A percentile compares a stretch with the other conserved stretches of the same genome.
Conservation (phyloP, 179 eudicot species). For the Nepenthes alata region DNA sequence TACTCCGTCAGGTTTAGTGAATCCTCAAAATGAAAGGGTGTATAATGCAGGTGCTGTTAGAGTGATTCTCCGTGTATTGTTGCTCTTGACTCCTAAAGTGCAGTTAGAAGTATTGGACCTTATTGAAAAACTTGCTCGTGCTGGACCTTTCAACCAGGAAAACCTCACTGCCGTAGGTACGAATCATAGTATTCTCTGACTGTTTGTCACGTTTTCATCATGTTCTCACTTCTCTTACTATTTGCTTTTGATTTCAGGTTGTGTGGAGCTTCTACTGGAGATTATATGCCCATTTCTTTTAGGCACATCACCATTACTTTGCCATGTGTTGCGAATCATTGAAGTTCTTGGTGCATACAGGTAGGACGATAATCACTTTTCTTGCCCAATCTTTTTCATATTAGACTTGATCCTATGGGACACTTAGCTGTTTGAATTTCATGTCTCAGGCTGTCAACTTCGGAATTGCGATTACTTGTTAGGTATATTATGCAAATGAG, state of each 20-base stretch:
- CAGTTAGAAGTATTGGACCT: conserved; percentile 74
- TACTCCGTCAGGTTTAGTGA: conserved; percentile 55
- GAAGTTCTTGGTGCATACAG: conserved; percentile 95
- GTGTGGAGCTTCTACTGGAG: conserved; percentile 95
- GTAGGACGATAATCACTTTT: conserved; percentile 22
- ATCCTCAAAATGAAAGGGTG: conserved; percentile 64
- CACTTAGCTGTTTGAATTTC: conserved; percentile 11
- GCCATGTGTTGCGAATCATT: conserved; percentile 71
- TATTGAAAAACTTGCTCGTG: conserved; percentile 83
- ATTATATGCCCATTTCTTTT: conserved; percentile 75
- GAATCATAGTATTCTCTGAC: conserved; percentile 9
- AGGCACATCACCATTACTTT: conserved; percentile 70
- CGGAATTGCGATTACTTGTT: conserved; percentile 72
- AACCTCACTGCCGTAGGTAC: conserved; percentile 93
- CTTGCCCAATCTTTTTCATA: not conserved
- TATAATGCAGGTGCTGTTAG: conserved; percentile 89
- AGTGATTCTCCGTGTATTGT: conserved; percentile 66
- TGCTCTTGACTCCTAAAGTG: conserved; percentile 89
- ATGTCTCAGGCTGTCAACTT: conserved; percentile 59
- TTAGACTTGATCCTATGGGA: conserved; percentile 2
- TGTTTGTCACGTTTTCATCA: conserved; percentile 5
- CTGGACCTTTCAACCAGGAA: conserved; percentile 90
- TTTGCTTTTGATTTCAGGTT: conserved; percentile 42
- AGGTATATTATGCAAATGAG: conserved; percentile 81
- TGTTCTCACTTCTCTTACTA: conserved; percentile 4